These are phyloP conservation scores for Cladophialophora exuberans DNA, from an alignment of 2,329 filamentous ascomycete species.

Conservation along the genomic window DNA sequence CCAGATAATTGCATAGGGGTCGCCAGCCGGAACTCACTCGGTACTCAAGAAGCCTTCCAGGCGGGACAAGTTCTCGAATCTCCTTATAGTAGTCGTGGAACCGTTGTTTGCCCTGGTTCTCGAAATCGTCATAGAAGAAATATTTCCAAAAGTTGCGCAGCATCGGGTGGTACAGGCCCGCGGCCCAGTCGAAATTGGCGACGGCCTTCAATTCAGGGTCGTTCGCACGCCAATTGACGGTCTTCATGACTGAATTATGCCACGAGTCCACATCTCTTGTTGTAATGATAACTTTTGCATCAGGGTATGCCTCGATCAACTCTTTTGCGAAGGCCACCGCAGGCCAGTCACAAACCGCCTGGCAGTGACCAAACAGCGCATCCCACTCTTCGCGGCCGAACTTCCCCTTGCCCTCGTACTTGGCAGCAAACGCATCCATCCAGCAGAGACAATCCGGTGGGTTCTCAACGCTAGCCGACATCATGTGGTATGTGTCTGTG, in stretches of 20 bases:
- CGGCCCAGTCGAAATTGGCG: slow-evolving; percentile 65
- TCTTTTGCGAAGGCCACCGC: slow-evolving; percentile 70
- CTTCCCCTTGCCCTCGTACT: slow-evolving; percentile 63
- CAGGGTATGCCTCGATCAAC: slow-evolving; percentile 71
- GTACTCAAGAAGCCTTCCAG: slow-evolving; percentile 58
- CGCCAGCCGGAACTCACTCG: slow-evolving; percentile 58
- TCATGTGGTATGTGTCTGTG: slow-evolving; percentile 70
- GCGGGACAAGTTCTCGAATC: slow-evolving; percentile 52
- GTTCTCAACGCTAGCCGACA: slow-evolving; percentile 70
- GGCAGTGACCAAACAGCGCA: slow-evolving; percentile 67
- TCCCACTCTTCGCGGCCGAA: slow-evolving; percentile 72
- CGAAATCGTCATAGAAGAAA: slow-evolving; percentile 71
- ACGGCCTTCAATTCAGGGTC: slow-evolving; percentile 63
- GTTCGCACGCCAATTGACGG: slow-evolving; percentile 68
- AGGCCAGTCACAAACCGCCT: slow-evolving; percentile 69
- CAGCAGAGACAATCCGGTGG: slow-evolving; percentile 69
- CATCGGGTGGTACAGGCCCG: slow-evolving; percentile 71
- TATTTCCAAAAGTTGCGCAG: slow-evolving; percentile 69
- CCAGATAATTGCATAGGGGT: slow-evolving; percentile 59
- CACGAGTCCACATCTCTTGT: slow-evolving; percentile 69
- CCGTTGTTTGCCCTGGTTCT: slow-evolving; percentile 65
- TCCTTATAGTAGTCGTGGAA: slow-evolving; percentile 61
- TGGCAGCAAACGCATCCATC: slow-evolving; percentile 68
- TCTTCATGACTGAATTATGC: slow-evolving; percentile 67
- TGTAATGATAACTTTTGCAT: slow-evolving; percentile 72